Percentiles rank a stretch among this genome's conserved stretches.
phyloP scores from a whole-genome alignment of 1,139 yeast genomes.

The Yamadazyma triangularis region DNA sequence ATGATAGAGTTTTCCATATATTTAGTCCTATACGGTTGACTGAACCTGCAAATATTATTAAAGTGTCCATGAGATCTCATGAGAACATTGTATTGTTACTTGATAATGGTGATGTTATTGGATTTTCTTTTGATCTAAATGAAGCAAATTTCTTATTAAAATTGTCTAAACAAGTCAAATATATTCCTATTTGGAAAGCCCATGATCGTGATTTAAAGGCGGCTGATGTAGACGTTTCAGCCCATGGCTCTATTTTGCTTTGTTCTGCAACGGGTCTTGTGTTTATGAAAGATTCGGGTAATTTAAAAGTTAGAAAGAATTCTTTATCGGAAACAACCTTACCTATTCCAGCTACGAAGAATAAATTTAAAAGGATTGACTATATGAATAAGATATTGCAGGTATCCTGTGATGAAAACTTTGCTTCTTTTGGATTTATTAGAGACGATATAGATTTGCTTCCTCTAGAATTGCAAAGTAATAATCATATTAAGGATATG shows the following conservation, averaged over 20 bases:
- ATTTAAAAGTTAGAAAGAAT: slow-evolving; percentile 24
- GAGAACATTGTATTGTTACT: slow-evolving; percentile 39
- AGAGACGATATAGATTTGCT: slow-evolving; percentile 58
- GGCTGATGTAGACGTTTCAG: slow-evolving; percentile 62
- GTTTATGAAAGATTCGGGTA: slow-evolving; percentile 27
- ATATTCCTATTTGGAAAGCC: slow-evolving; percentile 48
- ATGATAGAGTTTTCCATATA: slow-evolving; percentile 44
- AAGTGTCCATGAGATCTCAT: slow-evolving; percentile 31
- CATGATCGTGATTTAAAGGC: slow-evolving; percentile 46
- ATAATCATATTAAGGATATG: slow-evolving; percentile 45
- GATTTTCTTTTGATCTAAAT: slow-evolving; percentile 25
- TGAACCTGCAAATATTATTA: slow-evolving; percentile 29
- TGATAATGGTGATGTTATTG: slow-evolving; percentile 49
- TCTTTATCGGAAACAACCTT: slow-evolving; percentile 27
- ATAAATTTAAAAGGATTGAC: slow-evolving; percentile 54
- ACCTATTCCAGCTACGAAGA: slow-evolving; percentile 23
- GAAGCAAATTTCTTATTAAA: slow-evolving; percentile 17
- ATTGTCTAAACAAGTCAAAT: slow-evolving; percentile 32
- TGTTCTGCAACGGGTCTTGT: slow-evolving; percentile 69
- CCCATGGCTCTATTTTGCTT: slow-evolving; percentile 65
- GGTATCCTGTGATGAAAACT: slow-evolving; percentile 64
- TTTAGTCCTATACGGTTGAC: slow-evolving; percentile 52
- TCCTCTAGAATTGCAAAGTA: slow-evolving; percentile 44
- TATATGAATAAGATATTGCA: slow-evolving; percentile 49
- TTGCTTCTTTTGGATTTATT: slow-evolving; percentile 65